Evolutionary conservation across 129 eudicot species (phyloP).

Genomic region (Cynara cardunculus): DNA sequence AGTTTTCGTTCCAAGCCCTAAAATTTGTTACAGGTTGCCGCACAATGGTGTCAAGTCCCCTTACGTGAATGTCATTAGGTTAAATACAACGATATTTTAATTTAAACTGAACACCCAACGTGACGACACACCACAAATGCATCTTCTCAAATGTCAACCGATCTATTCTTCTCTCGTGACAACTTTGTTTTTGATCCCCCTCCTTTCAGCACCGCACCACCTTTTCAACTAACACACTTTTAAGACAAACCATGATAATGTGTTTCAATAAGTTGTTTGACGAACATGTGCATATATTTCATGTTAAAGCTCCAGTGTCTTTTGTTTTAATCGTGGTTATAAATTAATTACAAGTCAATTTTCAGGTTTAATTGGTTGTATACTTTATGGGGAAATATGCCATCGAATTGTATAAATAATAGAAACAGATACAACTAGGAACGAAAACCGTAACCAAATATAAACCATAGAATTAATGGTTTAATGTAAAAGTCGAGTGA

Average conservation of each 20-base stretch:
- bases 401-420: background rate
- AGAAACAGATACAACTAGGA: too few species aligned
- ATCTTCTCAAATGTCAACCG: background rate
- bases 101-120: background rate
- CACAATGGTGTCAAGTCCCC: background rate
- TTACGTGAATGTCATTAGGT: background rate
- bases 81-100: too few species aligned
- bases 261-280: background rate
- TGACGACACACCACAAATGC: background rate
- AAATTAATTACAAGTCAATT: too few species aligned
- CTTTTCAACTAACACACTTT: background rate
- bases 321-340: background rate
- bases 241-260: background rate
- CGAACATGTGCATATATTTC: background rate
- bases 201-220: background rate
- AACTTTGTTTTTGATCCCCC: background rate
- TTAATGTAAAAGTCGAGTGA: background rate
- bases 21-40: background rate
- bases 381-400: background rate
- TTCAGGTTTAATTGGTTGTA: background rate
- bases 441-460: too few species aligned
- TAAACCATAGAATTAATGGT: background rate
- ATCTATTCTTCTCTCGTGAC: background rate
- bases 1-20: too few species aligned
- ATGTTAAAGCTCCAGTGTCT: background rate